A percentile compares a stretch with the other conserved stretches of the same genome.
These are phyloP conservation scores for Salix exigua DNA, from an alignment of 345 rosid species.

Conservation along the genomic window DNA sequence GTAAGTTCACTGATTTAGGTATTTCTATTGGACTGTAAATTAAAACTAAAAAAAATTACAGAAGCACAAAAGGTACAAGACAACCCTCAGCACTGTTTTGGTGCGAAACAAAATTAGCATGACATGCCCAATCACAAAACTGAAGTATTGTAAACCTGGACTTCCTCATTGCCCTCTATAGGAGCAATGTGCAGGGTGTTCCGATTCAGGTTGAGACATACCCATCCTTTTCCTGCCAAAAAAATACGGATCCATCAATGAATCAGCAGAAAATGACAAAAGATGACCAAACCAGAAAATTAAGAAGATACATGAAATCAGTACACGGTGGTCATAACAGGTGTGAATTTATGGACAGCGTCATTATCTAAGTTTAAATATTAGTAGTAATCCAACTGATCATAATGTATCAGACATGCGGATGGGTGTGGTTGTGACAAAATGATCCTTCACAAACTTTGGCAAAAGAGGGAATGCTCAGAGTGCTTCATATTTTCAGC, in stretches of 20 bases:
- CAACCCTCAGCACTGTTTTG: conserved; percentile 18
- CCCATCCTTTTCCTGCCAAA: conserved; percentile 33
- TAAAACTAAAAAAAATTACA: background rate
- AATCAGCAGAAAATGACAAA: background rate
- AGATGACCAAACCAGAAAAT: background rate
- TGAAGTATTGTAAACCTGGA: conserved; percentile 18
- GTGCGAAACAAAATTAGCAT: conserved; percentile 27
- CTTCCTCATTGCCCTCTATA: conserved; percentile 8
- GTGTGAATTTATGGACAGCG: no score
- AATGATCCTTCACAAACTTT: no score
- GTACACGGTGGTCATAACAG: no score
- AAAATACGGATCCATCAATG: background rate
- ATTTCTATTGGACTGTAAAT: conserved; percentile 24
- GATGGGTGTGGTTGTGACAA: no score
- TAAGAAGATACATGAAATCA: background rate
- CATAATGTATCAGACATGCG: no score
- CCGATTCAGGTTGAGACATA: conserved; percentile 13
- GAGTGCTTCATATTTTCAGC: background rate
- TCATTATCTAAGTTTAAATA: no score
- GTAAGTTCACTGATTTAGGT: conserved; percentile 15
- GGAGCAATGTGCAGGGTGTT: conserved; percentile 6
- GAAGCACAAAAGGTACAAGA: conserved; percentile 14
- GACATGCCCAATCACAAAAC: conserved; percentile 18
- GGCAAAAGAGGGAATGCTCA: background rate
- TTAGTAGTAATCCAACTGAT: no score